These are phyloP conservation scores for Adansonia digitata DNA, from an alignment of 345 rosid genomes.

Conservation along the genomic window DNA sequence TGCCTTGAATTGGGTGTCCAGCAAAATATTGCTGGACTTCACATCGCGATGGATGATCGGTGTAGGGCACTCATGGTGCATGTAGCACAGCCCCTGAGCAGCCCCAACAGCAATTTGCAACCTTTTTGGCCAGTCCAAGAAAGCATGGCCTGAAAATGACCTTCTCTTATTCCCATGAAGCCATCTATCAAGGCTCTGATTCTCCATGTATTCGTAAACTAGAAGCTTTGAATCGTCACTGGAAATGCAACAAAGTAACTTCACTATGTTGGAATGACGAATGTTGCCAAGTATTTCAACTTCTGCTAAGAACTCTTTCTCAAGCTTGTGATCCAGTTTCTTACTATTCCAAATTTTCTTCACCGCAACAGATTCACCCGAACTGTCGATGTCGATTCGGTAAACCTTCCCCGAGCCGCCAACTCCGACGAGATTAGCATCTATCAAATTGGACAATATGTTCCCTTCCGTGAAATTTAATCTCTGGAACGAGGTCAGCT, in stretches of 20 bases:
- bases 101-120: constrained; percentile 78
- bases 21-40: constrained; percentile 80
- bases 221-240: constrained; percentile 81
- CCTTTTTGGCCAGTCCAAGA: constrained; percentile 62
- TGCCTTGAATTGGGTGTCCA: constrained; percentile 71
- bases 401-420: constrained; percentile 95
- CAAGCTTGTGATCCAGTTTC: constrained; percentile 48
- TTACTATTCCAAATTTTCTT: constrained; percentile 65
- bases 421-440: constrained; percentile 66
- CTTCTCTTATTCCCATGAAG: constrained; percentile 58
- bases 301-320: constrained; percentile 74
- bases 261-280: constrained; percentile 79
- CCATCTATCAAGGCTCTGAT: constrained; percentile 82
- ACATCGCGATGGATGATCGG: constrained; percentile 83
- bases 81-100: constrained; percentile 79
- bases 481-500: constrained; percentile 72
- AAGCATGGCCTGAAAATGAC: constrained; percentile 5
- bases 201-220: constrained; percentile 89
- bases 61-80: constrained; percentile 78
- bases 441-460: constrained; percentile 60
- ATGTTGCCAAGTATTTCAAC: constrained; percentile 72
- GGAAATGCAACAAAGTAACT: constrained; percentile 77
- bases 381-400: constrained; percentile 31
- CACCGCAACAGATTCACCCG: constrained; percentile 67
- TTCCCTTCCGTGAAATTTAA: constrained; percentile 56